Percentiles rank a stretch among this genome's conserved stretches.
These are phyloP conservation scores for Hypoxylon sp. DNA, from an alignment of 2,329 filamentous ascomycete genomes.

Conservation along the genomic window DNA sequence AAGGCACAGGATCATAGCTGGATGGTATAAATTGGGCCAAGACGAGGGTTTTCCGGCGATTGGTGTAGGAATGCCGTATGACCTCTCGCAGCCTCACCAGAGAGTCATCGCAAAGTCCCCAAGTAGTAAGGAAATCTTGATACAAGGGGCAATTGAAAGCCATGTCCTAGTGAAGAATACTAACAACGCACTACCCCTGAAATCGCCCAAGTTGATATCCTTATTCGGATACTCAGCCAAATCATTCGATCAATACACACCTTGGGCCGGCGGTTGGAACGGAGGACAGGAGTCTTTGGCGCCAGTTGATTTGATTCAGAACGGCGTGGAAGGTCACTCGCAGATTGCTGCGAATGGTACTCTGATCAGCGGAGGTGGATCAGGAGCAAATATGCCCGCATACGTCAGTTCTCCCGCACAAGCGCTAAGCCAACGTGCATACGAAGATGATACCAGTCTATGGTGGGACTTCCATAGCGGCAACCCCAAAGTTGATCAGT, in stretches of 20 bases:
- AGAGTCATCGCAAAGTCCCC: slow-evolving; percentile 69
- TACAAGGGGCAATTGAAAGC: slow-evolving; percentile 71
- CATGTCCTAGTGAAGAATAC: slow-evolving; percentile 75
- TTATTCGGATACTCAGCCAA: slow-evolving; percentile 73
- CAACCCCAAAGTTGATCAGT: slow-evolving; percentile 58
- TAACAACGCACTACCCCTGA: slow-evolving; percentile 68
- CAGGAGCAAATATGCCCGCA: slow-evolving; percentile 53
- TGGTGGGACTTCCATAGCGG: slow-evolving; percentile 63
- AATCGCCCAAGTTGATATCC: slow-evolving; percentile 65
- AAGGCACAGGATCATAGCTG: slow-evolving; percentile 60
- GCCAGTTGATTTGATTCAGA: slow-evolving; percentile 27
- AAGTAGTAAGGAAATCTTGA: slow-evolving; percentile 57
- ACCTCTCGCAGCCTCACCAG: slow-evolving; percentile 63
- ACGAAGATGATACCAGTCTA: slow-evolving; percentile 61
- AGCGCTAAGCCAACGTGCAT: slow-evolving; percentile 59
- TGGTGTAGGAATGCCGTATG: slow-evolving; percentile 65
- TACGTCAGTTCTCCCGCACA: slow-evolving; percentile 60
- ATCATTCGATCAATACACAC: slow-evolving; percentile 57
- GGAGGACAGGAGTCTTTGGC: slow-evolving; percentile 50
- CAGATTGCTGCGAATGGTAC: slow-evolving; percentile 63
- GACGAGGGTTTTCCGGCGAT: slow-evolving; percentile 61
- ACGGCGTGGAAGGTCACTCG: slow-evolving; percentile 50
- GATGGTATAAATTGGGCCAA: slow-evolving; percentile 71
- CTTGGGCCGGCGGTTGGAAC: slow-evolving; percentile 54
- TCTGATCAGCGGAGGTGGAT: slow-evolving; percentile 54